These are phyloP conservation scores for Populus ilicifolia DNA, from an alignment of 345 rosid species.

Conservation along the genomic window DNA sequence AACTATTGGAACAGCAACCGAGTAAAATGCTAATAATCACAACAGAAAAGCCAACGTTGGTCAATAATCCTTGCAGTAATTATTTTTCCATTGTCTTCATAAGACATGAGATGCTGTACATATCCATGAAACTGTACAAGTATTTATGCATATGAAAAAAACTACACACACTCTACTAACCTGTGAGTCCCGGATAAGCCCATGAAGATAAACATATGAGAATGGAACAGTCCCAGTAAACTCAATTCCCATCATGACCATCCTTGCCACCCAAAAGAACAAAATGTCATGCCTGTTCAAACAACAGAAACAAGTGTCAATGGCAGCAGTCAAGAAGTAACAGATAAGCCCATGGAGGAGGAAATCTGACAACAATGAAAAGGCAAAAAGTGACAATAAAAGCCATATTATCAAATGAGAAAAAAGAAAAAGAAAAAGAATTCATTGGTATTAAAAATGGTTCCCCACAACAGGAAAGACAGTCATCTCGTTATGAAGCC, in stretches of 20 bases:
- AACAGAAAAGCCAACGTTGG: no score
- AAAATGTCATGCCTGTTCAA: constrained; percentile 92
- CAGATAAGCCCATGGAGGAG: constrained; percentile 2
- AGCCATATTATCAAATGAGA: neutral
- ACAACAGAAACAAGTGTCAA: constrained; percentile 19
- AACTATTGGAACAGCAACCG: no score
- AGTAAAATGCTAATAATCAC: no score
- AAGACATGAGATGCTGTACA: neutral
- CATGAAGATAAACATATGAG: constrained; percentile 85
- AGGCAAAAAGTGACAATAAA: neutral
- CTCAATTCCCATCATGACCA: constrained; percentile 99
- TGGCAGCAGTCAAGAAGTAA: constrained; percentile 7
- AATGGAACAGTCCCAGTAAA: constrained; percentile 94
- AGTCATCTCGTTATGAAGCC: neutral
- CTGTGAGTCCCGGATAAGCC: constrained; percentile 87
- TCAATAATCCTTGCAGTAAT: neutral
- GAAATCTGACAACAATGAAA: neutral
- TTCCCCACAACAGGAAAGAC: neutral
- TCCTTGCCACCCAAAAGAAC: constrained; percentile 99
- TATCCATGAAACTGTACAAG: neutral
- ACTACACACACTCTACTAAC: constrained; percentile 40
- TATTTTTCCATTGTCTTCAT: neutral
- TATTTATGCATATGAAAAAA: neutral
- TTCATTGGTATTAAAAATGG: neutral
- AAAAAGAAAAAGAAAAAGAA: neutral